These are phyloP conservation scores for Aspergillus latus DNA, from an alignment of 2,329 filamentous ascomycete genomes.

Conservation along the genomic window DNA sequence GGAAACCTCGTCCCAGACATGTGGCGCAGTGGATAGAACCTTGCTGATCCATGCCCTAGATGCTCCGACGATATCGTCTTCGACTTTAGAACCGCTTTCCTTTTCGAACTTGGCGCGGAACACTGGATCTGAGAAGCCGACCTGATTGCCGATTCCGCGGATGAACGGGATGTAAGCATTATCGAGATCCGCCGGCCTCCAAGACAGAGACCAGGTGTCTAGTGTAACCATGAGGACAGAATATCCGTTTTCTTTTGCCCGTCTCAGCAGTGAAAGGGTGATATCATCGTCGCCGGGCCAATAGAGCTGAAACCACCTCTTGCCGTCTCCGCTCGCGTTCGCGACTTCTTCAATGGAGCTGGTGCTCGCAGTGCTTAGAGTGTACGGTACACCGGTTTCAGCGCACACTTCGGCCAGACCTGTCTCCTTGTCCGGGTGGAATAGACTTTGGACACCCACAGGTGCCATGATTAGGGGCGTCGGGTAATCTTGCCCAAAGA, in stretches of 20 bases:
- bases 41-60: constrained; percentile 54
- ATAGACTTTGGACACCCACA: constrained; percentile 67
- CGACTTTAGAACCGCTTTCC: constrained; percentile 45
- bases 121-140: constrained; percentile 67
- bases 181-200: constrained; percentile 67
- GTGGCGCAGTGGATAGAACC: constrained; percentile 54
- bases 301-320: constrained; percentile 73
- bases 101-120: constrained; percentile 60
- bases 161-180: constrained; percentile 56
- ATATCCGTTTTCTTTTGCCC: constrained; percentile 63
- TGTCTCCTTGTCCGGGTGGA: constrained; percentile 65
- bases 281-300: constrained; percentile 68
- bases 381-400: constrained; percentile 63
- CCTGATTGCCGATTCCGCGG: constrained; percentile 57
- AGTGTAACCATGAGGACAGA: constrained; percentile 69
- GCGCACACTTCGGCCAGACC: constrained; percentile 64
- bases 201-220: constrained; percentile 68
- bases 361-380: constrained; percentile 65
- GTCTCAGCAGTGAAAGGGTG: constrained; percentile 61
- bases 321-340: constrained; percentile 55
- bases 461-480: constrained; percentile 64
- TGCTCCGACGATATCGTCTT: constrained; percentile 52
- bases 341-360: constrained; percentile 67
- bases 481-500: constrained; percentile 53
- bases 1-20: constrained; percentile 63